A percentile compares a stretch with the other conserved stretches of the same genome.
Evolutionary conservation across 257 asterid species (phyloP).

Genomic region (Apocynum venetum): DNA sequence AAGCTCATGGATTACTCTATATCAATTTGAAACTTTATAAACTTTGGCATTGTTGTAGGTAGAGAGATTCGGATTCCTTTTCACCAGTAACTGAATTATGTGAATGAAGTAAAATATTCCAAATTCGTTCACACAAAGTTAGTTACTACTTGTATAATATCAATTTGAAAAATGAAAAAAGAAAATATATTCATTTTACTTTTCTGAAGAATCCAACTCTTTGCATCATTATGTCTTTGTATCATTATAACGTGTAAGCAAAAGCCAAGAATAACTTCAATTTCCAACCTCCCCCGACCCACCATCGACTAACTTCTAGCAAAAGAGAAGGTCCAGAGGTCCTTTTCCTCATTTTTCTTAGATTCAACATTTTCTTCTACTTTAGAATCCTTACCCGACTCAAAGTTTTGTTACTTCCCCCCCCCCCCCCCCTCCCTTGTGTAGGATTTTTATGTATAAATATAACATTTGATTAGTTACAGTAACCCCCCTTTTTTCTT

Average conservation of each 20-base stretch:
- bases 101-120: too few species aligned
- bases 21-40: too few species aligned
- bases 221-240: background rate
- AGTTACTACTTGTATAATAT: too few species aligned
- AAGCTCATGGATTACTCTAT: too few species aligned
- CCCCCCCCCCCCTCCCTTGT: too few species aligned
- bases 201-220: background rate
- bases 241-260: slow-evolving; percentile 38
- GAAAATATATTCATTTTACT: too few species aligned
- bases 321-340: slow-evolving; percentile 4
- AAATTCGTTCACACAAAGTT: too few species aligned
- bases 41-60: too few species aligned
- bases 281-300: slow-evolving; percentile 16
- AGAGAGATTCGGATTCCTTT: too few species aligned
- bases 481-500: background rate
- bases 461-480: background rate
- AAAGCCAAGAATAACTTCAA: slow-evolving; percentile 27
- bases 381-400: background rate
- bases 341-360: slow-evolving; percentile 23
- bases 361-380: slow-evolving; percentile 20
- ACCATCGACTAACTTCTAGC: slow-evolving; percentile 11
- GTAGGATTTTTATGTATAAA: background rate
- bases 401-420: background rate
- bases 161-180: too few species aligned
- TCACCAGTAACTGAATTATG: too few species aligned